phyloP scores from a whole-genome alignment of 2,329 filamentous ascomycete species.

The Aspergillus sergii region DNA sequence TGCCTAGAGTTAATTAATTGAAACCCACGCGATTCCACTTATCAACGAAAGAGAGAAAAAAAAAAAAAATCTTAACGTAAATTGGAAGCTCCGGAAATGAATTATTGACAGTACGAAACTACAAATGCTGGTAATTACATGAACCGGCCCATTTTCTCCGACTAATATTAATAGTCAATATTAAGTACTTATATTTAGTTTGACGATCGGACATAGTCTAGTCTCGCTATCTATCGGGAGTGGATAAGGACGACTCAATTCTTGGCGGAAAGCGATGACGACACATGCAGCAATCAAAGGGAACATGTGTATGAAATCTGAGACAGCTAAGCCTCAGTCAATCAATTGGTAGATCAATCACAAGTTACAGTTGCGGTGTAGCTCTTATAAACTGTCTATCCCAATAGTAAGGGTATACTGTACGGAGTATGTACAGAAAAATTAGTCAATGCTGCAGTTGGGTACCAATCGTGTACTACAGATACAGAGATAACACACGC shows the following conservation, averaged over 20 bases:
- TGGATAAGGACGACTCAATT: neutral
- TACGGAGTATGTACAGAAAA: neutral
- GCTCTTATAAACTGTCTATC: neutral
- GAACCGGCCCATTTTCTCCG: neutral
- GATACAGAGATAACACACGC: neutral
- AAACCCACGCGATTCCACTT: no score
- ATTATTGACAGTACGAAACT: neutral
- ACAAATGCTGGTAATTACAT: neutral
- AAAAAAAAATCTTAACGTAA: neutral
- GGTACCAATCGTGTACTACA: no score
- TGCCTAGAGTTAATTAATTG: no score
- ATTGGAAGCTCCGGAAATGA: neutral
- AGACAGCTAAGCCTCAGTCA: constrained; percentile 4
- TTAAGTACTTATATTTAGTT: constrained; percentile 1
- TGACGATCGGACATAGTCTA: constrained; percentile 11
- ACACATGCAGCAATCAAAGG: constrained; percentile 14
- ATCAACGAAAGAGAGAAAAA: no score
- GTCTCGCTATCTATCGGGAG: neutral
- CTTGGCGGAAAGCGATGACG: constrained; percentile 15
- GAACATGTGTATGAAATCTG: constrained; percentile 3
- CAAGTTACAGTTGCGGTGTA: constrained; percentile 6
- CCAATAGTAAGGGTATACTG: neutral
- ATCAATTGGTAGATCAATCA: neutral
- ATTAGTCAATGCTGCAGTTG: neutral
- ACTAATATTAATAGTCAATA: neutral